Evolutionary conservation across 352 stramenopile species (phyloP), one percentile per base, ranked within the genome.

Genomic region (Phytophthora cactorum): DNA sequence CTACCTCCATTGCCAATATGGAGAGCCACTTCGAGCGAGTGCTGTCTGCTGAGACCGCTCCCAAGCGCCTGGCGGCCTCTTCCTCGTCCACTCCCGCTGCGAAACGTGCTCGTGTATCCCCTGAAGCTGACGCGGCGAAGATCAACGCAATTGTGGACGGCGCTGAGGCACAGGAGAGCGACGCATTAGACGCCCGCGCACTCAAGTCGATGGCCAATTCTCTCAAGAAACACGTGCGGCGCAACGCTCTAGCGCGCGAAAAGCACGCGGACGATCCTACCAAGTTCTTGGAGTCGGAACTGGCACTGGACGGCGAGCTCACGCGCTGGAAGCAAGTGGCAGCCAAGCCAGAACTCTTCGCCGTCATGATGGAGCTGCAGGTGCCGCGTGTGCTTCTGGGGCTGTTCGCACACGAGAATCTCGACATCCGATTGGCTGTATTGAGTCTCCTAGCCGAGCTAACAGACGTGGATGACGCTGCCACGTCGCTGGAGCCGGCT

Each of bases 281-380:
- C 28, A 93, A 91, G 56, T 97, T 97, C 57, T 74, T 97, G 53
- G 81, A 95, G 31, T 95, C 85, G 32, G 90, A 97, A 69, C 59
- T 97, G 34, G 79, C 77, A 10, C 63, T 92, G 25, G 75, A 92
- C 63, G 52, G 53, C 17, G 82, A 92, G 57, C 52, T 93, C 15
- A 60, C 67, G 53, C 70, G 79, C 47, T 88, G 84, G 75, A 84
- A 79, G 52, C 70, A 77, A 38, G 72, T 93, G 9, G 86, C 81
- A 3, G 83, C 88, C 3, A 79, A 75, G 25, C 88, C 90, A 1
- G 74, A 89, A 34, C 75, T 93, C 6, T 80, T 81, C 41, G 44
- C 58, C 25, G 71, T 72, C 36, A 70, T 96, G 22, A 77, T 86
- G 17, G 80, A 93, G 54, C 58, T 87, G n/a, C 70, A 90, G 38